phyloP scores from a whole-genome alignment of 129 eudicot species.

The Solidago caesia region DNA sequence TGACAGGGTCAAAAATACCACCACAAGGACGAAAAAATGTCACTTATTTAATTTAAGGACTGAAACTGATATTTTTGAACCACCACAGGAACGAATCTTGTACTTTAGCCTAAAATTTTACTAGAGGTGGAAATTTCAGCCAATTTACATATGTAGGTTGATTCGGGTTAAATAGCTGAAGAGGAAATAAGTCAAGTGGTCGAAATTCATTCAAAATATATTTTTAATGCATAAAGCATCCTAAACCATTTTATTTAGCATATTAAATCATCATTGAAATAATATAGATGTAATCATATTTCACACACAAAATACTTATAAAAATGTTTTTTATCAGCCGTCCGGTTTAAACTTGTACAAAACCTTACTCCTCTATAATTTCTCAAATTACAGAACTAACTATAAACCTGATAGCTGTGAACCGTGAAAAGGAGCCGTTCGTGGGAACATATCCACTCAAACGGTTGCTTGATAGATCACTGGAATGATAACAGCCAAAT shows the following conservation, averaged over 20 bases:
- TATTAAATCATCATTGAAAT: background rate
- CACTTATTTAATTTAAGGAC: too few relatives aligned
- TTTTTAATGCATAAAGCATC: background rate
- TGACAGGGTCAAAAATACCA: too few relatives aligned
- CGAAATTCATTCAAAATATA: background rate
- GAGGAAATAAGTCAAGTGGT: background rate
- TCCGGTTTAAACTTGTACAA: background rate
- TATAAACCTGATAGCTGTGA: constrained; percentile 29
- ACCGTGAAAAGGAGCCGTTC: constrained; percentile 34
- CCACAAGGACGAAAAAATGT: too few relatives aligned
- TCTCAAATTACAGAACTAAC: background rate
- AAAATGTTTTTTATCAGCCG: background rate
- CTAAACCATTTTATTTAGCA: background rate
- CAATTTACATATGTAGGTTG: background rate
- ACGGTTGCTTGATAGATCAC: constrained; percentile 33
- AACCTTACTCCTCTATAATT: background rate
- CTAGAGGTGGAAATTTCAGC: background rate
- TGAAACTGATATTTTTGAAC: too few relatives aligned
- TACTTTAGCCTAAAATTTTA: too few relatives aligned
- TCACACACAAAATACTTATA: background rate
- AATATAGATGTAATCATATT: background rate
- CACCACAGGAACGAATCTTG: too few relatives aligned
- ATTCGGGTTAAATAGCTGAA: background rate
- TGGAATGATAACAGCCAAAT: background rate
- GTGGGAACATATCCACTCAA: constrained; percentile 33